Conservation (phyloP, 441 rosid species). For the Sinapis alba region DNA sequence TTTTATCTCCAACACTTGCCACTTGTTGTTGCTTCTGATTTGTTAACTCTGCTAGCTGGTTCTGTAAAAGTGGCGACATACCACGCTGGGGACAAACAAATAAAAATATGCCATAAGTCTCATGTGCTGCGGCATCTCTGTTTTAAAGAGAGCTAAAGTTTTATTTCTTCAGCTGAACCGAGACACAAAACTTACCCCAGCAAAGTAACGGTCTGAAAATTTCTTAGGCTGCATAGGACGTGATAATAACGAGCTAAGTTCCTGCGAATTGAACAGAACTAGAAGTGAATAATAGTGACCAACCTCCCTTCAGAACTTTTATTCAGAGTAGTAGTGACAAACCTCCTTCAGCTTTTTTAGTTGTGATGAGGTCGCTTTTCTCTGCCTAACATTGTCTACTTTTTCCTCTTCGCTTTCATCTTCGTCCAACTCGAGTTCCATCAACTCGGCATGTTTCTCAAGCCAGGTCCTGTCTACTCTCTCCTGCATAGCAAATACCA, state of each 20-base stretch:
- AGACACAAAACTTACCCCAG: conserved; percentile 64
- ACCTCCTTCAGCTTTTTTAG: conserved; percentile 78
- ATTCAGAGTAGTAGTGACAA: conserved; percentile 5
- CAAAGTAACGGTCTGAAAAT: conserved; percentile 86
- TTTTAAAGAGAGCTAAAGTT: conserved; percentile 15
- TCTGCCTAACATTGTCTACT: conserved; percentile 65
- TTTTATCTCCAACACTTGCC: conserved; percentile 44
- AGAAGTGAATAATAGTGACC: background rate
- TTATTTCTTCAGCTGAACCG: background rate
- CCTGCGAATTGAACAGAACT: conserved; percentile 53
- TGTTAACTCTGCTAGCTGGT: conserved; percentile 72
- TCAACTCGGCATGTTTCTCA: conserved; percentile 77
- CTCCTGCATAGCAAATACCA: conserved; percentile 53
- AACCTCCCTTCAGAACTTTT: background rate
- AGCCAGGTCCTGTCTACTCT: conserved; percentile 84
- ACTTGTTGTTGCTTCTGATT: conserved; percentile 45
- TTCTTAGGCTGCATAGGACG: conserved; percentile 80
- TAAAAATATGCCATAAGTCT: background rate
- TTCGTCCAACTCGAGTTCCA: conserved; percentile 69
- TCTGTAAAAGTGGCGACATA: conserved; percentile 70
- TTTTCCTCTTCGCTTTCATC: conserved; percentile 89
- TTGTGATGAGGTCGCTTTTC: conserved; percentile 61
- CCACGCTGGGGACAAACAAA: conserved; percentile 61
- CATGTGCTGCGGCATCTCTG: background rate
- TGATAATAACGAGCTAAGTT: conserved; percentile 67